Conservation (phyloP, 495 filamentous ascomycete species). For the Zalerion maritima region DNA sequence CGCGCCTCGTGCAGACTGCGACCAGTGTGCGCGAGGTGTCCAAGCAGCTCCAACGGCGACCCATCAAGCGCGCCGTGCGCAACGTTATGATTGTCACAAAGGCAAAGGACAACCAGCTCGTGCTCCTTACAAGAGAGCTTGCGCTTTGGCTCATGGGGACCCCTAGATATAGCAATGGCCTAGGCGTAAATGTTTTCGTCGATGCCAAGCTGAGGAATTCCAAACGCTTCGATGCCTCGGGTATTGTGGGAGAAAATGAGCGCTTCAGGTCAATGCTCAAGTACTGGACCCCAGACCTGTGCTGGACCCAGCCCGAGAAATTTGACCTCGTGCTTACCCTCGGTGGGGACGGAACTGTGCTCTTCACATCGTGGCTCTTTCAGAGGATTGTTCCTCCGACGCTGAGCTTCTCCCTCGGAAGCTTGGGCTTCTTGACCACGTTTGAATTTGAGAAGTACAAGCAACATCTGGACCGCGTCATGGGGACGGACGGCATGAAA, state of each 20-base stretch:
- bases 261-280: conserved; percentile 64
- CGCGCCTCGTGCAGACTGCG: conserved; percentile 83
- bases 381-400: conserved; percentile 85
- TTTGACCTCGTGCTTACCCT: conserved; percentile 89
- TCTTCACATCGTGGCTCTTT: conserved; percentile 89
- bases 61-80: conserved; percentile 72
- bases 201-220: conserved; percentile 79
- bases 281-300: conserved; percentile 92
- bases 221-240: conserved; percentile 68
- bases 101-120: conserved; percentile 78
- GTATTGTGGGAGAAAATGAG: conserved; percentile 53
- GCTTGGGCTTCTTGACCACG: conserved; percentile 81
- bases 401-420: conserved; percentile 76
- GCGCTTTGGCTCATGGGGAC: conserved; percentile 75
- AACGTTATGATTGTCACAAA: conserved; percentile 97
- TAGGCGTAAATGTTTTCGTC: conserved; percentile 84
- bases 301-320: conserved; percentile 74
- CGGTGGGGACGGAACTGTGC: conserved; percentile 82
- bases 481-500: conserved; percentile 86
- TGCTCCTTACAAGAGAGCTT: conserved; percentile 72
- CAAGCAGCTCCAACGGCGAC: conserved; percentile 76
- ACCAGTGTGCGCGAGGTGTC: conserved; percentile 89
- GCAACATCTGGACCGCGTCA: conserved; percentile 63
- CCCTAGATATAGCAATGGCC: conserved; percentile 62
- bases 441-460: conserved; percentile 81